Base-by-base conservation (phyloP, 2,329 filamentous ascomycete genomes). In the Xylariales sp. region DNA sequence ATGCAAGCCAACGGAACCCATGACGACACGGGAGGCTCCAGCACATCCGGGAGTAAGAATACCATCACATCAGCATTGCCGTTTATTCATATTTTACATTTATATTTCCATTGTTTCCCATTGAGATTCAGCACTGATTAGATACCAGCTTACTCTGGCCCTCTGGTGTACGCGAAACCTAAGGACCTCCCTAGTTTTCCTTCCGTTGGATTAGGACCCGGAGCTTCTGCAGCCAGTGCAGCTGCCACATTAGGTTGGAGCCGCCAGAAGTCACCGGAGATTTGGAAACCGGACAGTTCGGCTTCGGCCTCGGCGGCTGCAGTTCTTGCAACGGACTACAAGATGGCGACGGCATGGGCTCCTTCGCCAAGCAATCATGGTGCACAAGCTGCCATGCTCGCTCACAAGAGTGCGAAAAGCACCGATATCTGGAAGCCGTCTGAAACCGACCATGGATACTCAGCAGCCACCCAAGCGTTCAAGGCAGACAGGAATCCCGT, bases 161-260 rank as follows among this genome's bases (percentile, higher is more conserved):
- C 65, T 37, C 66, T 89, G 42, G 84, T 81, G 59, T 85, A 88
- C 67, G 85, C 85, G 42, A 74, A 78, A 52, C 77, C 85, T 29
- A 71, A 79, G 53, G 81, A 86, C 50, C 74, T 93, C 16, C 87
- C 87, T 25, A 85, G 83, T 53, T 91, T 74, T 52, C 85, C 87
- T 11, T 81, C 83, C 8, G 59, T 71, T 40, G 83, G 85, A 25
- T 69, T 88, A 41, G 64, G 59, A 38, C 51, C 68, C 30, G 67
- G 74, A 49, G 67, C 65, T 50, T 69, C 72, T 36, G 87, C 86
- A 40, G 87, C 86, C 43, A 77, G 83, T 47, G 79, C 85, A 39
- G 88, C 88, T 38, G 86, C 86, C 28, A 77, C 74, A 36, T 67
- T 91, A 31, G 87, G 87, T 35, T 85, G 87, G 69, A 72, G 78